Conservation (phyloP, 108 stramenopile genomes). For the Nannochloropsis salina region DNA sequence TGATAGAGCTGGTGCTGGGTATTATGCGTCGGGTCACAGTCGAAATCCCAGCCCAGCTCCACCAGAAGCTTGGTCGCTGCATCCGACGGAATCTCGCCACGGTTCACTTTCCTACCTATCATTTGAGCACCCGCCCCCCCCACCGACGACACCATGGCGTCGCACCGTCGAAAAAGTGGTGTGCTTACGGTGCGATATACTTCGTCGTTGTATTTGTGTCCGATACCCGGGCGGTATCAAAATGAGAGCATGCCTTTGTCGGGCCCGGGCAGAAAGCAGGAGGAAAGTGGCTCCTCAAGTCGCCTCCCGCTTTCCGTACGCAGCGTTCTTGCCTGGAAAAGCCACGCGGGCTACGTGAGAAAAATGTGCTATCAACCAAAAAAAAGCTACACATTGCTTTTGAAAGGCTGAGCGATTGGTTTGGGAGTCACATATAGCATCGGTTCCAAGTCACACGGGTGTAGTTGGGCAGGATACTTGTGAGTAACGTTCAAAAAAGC, state of each 20-base stretch:
- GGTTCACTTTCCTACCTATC: not conserved
- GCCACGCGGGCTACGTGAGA: too few relatives aligned
- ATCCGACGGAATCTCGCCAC: constrained; percentile 15
- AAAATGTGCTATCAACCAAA: too few relatives aligned
- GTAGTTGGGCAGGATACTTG: too few relatives aligned
- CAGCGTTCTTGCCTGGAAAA: too few relatives aligned
- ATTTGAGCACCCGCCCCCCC: not conserved
- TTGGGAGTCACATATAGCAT: too few relatives aligned
- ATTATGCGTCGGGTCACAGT: not conserved
- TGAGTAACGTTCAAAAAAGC: too few relatives aligned
- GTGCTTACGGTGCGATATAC: not conserved
- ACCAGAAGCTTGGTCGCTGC: constrained; percentile 3
- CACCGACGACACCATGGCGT: not conserved
- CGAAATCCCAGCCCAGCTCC: not conserved
- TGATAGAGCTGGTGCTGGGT: constrained; percentile 4
- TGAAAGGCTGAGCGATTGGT: too few relatives aligned
- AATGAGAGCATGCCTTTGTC: not conserved
- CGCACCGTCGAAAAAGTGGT: too few relatives aligned
- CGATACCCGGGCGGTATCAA: not conserved
- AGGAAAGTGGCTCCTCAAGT: not conserved
- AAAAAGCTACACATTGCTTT: too few relatives aligned
- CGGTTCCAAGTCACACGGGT: too few relatives aligned
- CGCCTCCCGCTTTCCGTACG: too few relatives aligned
- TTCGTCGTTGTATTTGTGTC: not conserved
- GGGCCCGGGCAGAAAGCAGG: not conserved